Evolutionary conservation across 129 eudicot species (phyloP).

Genomic region (Tagetes erecta): DNA sequence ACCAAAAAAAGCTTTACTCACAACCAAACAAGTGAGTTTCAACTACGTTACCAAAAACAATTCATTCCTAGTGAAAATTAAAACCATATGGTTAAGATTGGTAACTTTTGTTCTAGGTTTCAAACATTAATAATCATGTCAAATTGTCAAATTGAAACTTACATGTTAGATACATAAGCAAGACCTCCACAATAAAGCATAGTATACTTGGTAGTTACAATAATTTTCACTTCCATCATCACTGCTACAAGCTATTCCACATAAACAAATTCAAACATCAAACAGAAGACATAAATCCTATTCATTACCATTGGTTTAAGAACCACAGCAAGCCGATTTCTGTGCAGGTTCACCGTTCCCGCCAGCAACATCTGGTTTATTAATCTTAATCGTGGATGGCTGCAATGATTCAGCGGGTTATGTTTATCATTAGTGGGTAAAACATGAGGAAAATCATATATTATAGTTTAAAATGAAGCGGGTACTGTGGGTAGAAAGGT

Average conservation of each 20-base stretch:
- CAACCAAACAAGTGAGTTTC: too few relatives aligned
- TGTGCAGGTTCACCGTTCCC: neutral
- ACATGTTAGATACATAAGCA: neutral
- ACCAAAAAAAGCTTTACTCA: too few relatives aligned
- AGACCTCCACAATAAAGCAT: constrained; percentile 5
- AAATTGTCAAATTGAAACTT: neutral
- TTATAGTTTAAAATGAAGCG: neutral
- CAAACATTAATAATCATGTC: neutral
- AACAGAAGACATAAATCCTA: neutral
- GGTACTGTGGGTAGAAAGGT: neutral
- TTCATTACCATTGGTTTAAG: too few relatives aligned
- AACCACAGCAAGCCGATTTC: constrained; percentile 15
- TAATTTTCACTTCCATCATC: neutral
- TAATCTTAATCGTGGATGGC: constrained; percentile 12
- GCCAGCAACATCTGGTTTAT: constrained; percentile 3
- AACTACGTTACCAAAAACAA: too few relatives aligned
- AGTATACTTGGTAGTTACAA: neutral
- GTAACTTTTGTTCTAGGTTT: neutral
- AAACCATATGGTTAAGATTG: too few relatives aligned
- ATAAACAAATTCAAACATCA: neutral
- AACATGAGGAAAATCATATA: neutral
- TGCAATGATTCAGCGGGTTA: constrained; percentile 1
- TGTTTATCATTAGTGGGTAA: neutral
- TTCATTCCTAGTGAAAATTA: too few relatives aligned
- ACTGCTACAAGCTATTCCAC: constrained; percentile 14